A percentile compares a stretch with the other conserved stretches of the same genome.
These are phyloP conservation scores for Colletotrichum cuscutae DNA, from an alignment of 2,329 filamentous ascomycete genomes.

Conservation along the genomic window DNA sequence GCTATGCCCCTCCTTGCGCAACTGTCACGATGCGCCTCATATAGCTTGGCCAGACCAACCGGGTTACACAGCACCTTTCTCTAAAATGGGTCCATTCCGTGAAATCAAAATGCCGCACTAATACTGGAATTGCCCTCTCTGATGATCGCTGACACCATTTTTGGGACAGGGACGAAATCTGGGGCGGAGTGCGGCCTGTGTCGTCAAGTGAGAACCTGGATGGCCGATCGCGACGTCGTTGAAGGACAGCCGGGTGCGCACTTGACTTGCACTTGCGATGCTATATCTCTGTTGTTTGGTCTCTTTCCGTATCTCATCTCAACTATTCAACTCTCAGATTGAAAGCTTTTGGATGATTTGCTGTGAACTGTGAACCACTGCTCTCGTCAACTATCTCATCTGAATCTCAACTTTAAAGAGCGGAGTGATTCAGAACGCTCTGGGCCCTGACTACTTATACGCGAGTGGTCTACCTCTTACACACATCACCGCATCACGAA, in stretches of 20 bases:
- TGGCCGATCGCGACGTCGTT: constrained; percentile 25
- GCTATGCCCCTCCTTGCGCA: background rate
- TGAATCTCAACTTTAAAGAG: background rate
- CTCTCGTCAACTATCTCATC: background rate
- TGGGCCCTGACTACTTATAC: background rate
- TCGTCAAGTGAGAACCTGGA: constrained; percentile 32
- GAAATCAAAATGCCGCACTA: constrained; percentile 1
- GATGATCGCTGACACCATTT: constrained; percentile 13
- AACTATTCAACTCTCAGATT: background rate
- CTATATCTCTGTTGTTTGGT: background rate
- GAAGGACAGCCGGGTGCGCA: constrained; percentile 27
- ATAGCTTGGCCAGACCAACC: background rate
- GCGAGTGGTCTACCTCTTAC: background rate
- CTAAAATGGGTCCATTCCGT: background rate
- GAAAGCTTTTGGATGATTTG: background rate
- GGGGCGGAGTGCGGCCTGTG: constrained; percentile 20
- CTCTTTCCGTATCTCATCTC: background rate
- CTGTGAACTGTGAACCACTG: background rate
- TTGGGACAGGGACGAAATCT: constrained; percentile 8
- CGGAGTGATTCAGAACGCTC: background rate
- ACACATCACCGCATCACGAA: background rate
- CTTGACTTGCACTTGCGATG: background rate
- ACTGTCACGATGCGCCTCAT: background rate
- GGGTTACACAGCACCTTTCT: background rate
- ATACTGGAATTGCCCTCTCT: background rate